phyloP scores from a whole-genome alignment of 2,329 filamentous ascomycete species.

The Exserohilum turcica region DNA sequence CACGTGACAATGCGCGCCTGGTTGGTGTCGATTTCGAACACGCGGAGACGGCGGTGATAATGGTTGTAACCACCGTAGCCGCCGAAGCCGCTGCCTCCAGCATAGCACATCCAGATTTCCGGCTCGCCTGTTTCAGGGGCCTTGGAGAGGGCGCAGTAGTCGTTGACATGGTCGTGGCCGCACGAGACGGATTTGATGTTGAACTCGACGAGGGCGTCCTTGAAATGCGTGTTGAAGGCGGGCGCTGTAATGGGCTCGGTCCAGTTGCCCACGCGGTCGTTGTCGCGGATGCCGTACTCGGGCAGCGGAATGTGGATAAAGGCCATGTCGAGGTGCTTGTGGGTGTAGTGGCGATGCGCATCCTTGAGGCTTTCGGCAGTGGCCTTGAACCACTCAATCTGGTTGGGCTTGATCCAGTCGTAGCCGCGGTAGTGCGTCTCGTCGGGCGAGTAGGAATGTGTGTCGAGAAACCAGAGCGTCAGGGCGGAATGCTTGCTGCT shows the following conservation, averaged over 20 bases:
- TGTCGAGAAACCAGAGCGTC: slow-evolving; percentile 93
- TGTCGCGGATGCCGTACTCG: slow-evolving; percentile 72
- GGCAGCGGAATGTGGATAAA: slow-evolving; percentile 98
- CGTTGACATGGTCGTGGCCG: slow-evolving; percentile 96
- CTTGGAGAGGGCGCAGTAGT: slow-evolving; percentile 78
- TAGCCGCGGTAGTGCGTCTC: slow-evolving; percentile 89
- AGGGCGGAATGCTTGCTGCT: slow-evolving; percentile 86
- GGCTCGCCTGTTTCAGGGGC: slow-evolving; percentile 53
- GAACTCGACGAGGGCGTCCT: slow-evolving; percentile 83
- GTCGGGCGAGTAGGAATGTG: slow-evolving; percentile 88
- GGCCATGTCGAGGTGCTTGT: slow-evolving; percentile 91
- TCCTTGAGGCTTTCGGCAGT: slow-evolving; percentile 72
- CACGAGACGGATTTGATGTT: slow-evolving; percentile 86
- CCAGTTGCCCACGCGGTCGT: slow-evolving; percentile 71
- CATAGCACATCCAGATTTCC: slow-evolving; percentile 97
- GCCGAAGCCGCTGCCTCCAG: slow-evolving; percentile 87
- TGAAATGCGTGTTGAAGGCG: slow-evolving; percentile 88
- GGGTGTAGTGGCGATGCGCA: slow-evolving; percentile 81
- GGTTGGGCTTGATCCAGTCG: slow-evolving; percentile 93
- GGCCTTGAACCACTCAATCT: slow-evolving; percentile 91
- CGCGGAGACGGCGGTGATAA: slow-evolving; percentile 79
- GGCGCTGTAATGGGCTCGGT: slow-evolving; percentile 87
- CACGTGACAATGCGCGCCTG: slow-evolving; percentile 87
- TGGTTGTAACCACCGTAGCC: slow-evolving; percentile 92
- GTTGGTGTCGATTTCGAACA: slow-evolving; percentile 95